A percentile compares a stretch with the other conserved stretches of the same genome.
Evolutionary conservation across 2,329 filamentous ascomycete species (phyloP).

Genomic region (Fusarium miscanthi): DNA sequence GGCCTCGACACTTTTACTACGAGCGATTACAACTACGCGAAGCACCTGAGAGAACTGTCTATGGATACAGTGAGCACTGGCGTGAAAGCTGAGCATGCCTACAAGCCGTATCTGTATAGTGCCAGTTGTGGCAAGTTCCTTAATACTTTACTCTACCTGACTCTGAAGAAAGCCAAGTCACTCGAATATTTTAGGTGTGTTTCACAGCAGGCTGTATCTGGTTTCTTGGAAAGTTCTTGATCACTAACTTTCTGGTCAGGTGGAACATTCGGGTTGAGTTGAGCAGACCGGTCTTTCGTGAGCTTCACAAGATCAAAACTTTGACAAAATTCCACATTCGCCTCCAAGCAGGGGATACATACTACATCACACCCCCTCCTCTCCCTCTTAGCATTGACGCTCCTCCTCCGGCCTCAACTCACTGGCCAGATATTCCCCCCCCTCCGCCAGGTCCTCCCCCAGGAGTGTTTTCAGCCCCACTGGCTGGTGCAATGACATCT

Average conservation of each 20-base stretch:
- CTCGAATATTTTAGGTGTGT: constrained; percentile 68
- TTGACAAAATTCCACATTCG: constrained; percentile 67
- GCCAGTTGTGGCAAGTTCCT: constrained; percentile 72
- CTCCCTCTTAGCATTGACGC: constrained; percentile 52
- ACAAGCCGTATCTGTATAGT: constrained; percentile 65
- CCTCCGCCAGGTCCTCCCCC: constrained; percentile 36
- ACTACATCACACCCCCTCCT: constrained; percentile 62
- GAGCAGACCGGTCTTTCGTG: constrained; percentile 66
- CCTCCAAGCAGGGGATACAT: constrained; percentile 67
- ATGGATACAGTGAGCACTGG: constrained; percentile 67
- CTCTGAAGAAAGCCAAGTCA: constrained; percentile 64
- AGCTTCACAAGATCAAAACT: constrained; percentile 64
- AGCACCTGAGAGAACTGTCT: constrained; percentile 65
- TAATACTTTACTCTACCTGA: constrained; percentile 68
- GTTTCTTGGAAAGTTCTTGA: not conserved
- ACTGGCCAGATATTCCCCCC: constrained; percentile 46
- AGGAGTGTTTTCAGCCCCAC: constrained; percentile 33
- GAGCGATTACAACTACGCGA: constrained; percentile 72
- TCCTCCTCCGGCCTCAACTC: constrained; percentile 46
- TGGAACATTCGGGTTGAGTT: constrained; percentile 75
- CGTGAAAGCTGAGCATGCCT: constrained; percentile 63
- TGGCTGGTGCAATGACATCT: constrained; percentile 18
- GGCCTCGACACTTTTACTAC: constrained; percentile 71
- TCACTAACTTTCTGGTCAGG: constrained; percentile 47
- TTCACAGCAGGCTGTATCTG: not conserved